Evolutionary conservation across 805 yeast species (phyloP), one percentile per base, ranked within the genome.

Genomic region (Monosporozyma siamensis): DNA sequence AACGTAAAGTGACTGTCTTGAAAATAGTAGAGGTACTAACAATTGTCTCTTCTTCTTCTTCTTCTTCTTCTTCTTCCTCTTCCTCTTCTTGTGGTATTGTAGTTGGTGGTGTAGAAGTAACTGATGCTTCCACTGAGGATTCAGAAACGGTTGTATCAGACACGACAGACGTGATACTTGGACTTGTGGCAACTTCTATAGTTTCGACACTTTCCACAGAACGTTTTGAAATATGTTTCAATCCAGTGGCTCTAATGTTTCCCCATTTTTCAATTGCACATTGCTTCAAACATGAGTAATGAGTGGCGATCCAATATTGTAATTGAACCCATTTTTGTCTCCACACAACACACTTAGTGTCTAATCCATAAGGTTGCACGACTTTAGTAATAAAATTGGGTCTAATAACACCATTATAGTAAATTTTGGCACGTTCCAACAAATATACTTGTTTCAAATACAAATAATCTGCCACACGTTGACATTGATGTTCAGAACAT

Each of bases 11-110:
- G 2, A 42, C 42, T 2, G 44, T 40, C 22, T 44, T 35, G 12
- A 25, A 31, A 7, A 47, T 30, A 10, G 49, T 47, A n/a, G 45
- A 41, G 1, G 48, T 47, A 3, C 50, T 46, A n/a, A 37, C 45
- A 18, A 44, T 44, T 6, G 21, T 30, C 5, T 26, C 31, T 12
- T 34, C 36, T 6, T 32, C 32, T 3, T 24, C 26, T 5, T 14
- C 39, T 11, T 39, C 44, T 14, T 43, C 51, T 6, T 40, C 44
- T 6, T 47, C 52, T 10, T 20, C 42, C 6, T 29, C 20, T 23
- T 14, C 21, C 8, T 32, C 24, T 18, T 32, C 36, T 18, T n/a
- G n/a, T n/a, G n/a, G n/a, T n/a, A n/a, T n/a, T n/a, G n/a, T n/a
- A n/a, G n/a, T n/a, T n/a, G n/a, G n/a, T n/a, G 10, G 23, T 2